Evolutionary conservation across 768 basidiomycete species (phyloP).

Genomic region (Pulveroboletus sp.): DNA sequence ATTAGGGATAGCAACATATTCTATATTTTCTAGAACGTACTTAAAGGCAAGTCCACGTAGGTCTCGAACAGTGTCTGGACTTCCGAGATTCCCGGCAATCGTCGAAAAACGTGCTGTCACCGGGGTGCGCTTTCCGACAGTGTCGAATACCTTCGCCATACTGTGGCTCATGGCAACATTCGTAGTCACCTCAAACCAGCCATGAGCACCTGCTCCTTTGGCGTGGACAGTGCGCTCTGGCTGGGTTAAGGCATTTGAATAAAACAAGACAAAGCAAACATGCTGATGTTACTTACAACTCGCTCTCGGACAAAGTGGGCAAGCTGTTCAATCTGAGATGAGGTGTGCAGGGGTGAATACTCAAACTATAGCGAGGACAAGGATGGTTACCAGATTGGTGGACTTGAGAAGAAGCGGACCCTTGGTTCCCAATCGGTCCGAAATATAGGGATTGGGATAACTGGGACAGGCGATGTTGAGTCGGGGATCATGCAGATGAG

Average conservation of each 20-base stretch:
- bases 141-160: conserved; percentile 15
- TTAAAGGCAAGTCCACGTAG: conserved; percentile 54
- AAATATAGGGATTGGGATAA: conserved; percentile 12
- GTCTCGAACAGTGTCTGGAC: conserved; percentile 48
- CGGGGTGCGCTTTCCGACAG: conserved; percentile 16
- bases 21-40: conserved; percentile 30
- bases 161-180: conserved; percentile 13
- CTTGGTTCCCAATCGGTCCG: conserved; percentile 13
- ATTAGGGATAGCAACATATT: not conserved
- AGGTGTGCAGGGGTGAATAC: not conserved
- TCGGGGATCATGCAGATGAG: not conserved
- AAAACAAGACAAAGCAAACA: not conserved
- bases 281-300: conserved; percentile 7
- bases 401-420: conserved; percentile 12
- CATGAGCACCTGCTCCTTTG: conserved; percentile 16
- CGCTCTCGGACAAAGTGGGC: conserved; percentile 19
- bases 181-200: conserved; percentile 19
- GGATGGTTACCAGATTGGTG: conserved; percentile 5
- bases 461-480: not conserved
- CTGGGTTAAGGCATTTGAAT: not conserved
- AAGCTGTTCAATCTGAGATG: conserved; percentile 13
- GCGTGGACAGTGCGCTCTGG: conserved; percentile 18
- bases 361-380: no score
- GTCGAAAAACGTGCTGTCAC: conserved; percentile 47
- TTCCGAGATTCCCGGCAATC: conserved; percentile 51